A percentile compares a stretch with the other conserved stretches of the same genome.
Conservation (phyloP, 2,329 filamentous ascomycete species). For the Chrysoporthe deuterocubensis region DNA sequence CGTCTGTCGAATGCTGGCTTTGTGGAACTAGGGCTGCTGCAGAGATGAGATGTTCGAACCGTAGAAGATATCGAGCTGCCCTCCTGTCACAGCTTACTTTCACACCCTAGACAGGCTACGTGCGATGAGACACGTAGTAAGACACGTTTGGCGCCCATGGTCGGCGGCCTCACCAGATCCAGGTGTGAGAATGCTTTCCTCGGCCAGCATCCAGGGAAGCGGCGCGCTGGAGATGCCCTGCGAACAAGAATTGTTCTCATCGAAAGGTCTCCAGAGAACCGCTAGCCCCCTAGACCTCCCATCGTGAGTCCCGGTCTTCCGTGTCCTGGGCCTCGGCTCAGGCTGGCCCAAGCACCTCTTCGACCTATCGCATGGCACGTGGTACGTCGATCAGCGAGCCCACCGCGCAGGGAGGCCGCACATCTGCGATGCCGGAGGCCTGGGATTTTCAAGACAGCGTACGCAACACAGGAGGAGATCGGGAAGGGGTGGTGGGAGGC, state of each 20-base stretch:
- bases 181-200: background rate
- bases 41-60: too few species aligned
- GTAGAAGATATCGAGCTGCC: background rate
- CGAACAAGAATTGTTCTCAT: background rate
- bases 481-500: background rate
- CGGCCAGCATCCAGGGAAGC: too few species aligned
- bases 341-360: background rate
- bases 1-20: background rate
- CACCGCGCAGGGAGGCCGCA: background rate
- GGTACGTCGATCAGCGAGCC: background rate
- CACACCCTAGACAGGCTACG: background rate
- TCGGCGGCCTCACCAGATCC: background rate
- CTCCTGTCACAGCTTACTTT: background rate
- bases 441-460: background rate
- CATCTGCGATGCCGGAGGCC: slow-evolving; percentile 10
- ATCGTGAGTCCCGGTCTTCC: background rate
- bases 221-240: background rate
- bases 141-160: background rate
- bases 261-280: background rate
- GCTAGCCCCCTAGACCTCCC: background rate
- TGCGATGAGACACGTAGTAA: background rate
- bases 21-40: background rate
- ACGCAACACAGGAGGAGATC: background rate
- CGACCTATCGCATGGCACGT: background rate
- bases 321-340: background rate